phyloP scores from a whole-genome alignment of 2,329 filamentous ascomycete species.

The Epichloe aotearoae region DNA sequence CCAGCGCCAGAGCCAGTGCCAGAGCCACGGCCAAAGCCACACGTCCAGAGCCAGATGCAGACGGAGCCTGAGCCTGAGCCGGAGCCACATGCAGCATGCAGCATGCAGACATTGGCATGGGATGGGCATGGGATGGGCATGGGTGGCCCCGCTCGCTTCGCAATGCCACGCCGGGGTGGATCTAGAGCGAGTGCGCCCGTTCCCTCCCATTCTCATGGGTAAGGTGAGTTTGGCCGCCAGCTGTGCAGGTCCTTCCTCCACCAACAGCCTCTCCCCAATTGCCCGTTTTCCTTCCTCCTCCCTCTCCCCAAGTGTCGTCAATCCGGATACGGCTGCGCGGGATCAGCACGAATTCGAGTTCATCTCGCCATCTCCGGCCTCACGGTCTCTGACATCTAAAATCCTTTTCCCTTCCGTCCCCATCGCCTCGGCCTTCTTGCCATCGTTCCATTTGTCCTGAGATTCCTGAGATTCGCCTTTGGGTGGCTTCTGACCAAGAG shows the following conservation, averaged over 20 bases:
- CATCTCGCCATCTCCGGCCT: conserved; percentile 3
- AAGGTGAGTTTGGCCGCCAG: conserved; percentile 28
- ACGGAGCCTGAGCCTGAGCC: background rate
- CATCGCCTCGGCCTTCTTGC: conserved; percentile 1
- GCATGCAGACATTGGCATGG: conserved; percentile 6
- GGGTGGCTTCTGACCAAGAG: background rate
- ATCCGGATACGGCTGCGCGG: conserved; percentile 19
- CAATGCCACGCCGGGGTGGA: conserved; percentile 14
- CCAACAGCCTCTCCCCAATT: conserved; percentile 25
- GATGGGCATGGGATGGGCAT: conserved; percentile 7
- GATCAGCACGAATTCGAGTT: conserved; percentile 9
- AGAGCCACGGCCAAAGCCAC: background rate
- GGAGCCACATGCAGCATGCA: conserved; percentile 1
- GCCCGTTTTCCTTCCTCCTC: conserved; percentile 21
- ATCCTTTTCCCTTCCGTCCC: background rate
- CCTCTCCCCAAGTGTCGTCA: conserved; percentile 20
- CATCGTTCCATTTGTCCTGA: conserved; percentile 1
- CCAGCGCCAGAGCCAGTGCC: background rate
- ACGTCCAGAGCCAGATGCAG: background rate
- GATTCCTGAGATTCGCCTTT: background rate
- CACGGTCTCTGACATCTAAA: background rate
- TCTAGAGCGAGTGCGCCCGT: conserved; percentile 19
- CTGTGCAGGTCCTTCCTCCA: conserved; percentile 27
- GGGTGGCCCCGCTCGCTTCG: conserved; percentile 15
- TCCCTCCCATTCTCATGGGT: conserved; percentile 27